Evolutionary conservation across 257 asterid genomes (phyloP).

Genomic region (Solanum chmielewskii): DNA sequence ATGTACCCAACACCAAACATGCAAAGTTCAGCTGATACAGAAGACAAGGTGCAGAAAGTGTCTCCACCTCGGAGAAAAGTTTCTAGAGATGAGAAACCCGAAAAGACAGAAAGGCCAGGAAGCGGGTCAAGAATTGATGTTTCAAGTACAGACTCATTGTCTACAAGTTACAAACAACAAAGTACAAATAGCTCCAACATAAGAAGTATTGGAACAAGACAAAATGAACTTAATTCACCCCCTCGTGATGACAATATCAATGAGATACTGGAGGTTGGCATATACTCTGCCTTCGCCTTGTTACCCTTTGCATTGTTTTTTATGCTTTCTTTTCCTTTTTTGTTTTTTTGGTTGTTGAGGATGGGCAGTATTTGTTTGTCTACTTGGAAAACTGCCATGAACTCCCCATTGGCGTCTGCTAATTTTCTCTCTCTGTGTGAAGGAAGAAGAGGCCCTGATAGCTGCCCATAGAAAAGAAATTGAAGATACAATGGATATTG

Average conservation of each 20-base stretch:
- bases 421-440: background rate
- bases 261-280: constrained; percentile 83
- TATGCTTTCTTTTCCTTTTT: background rate
- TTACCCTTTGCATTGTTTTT: background rate
- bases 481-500: constrained; percentile 95
- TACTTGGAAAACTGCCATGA: background rate
- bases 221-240: constrained; percentile 40
- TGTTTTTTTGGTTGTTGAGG: background rate
- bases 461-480: constrained; percentile 93
- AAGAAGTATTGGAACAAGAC: constrained; percentile 25
- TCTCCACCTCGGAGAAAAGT: constrained; percentile 66
- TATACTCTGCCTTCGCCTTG: background rate
- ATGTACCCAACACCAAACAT: constrained; percentile 23
- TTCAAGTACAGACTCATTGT: constrained; percentile 23
- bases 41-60: constrained; percentile 63
- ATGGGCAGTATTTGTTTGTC: background rate
- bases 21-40: constrained; percentile 42
- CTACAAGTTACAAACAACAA: constrained; percentile 39
- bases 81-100: constrained; percentile 55
- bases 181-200: constrained; percentile 22
- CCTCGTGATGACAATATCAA: constrained; percentile 53
- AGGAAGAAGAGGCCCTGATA: constrained; percentile 94
- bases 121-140: constrained; percentile 38
- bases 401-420: background rate
- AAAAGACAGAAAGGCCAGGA: constrained; percentile 44